These are phyloP conservation scores for Rauvolfia tetraphylla DNA, from an alignment of 257 asterid species.

Conservation along the genomic window DNA sequence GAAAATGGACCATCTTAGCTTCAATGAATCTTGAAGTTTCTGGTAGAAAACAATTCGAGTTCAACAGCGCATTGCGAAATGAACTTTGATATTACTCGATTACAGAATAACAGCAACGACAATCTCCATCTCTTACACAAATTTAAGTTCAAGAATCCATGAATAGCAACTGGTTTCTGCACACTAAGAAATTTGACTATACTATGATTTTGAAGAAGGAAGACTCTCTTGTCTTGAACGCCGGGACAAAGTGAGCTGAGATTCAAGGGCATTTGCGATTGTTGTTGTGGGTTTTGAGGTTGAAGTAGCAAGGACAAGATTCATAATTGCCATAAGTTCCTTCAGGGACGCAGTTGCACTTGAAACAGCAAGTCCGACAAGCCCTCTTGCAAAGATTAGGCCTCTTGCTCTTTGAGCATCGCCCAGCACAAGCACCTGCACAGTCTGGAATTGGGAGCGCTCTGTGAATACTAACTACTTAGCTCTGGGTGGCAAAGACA, in stretches of 20 bases:
- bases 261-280: slow-evolving; percentile 29
- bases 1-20: too few relatives aligned
- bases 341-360: slow-evolving; percentile 33
- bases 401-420: slow-evolving; percentile 20
- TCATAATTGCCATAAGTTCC: slow-evolving; percentile 33
- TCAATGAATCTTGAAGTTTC: too few relatives aligned
- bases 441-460: slow-evolving; percentile 14
- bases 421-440: slow-evolving; percentile 14
- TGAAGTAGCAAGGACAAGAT: slow-evolving; percentile 32
- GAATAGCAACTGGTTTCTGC: background rate
- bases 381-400: slow-evolving; percentile 36
- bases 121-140: background rate
- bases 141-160: background rate
- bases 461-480: background rate
- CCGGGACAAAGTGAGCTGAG: too few relatives aligned
- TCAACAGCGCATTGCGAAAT: background rate
- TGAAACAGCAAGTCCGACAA: slow-evolving; percentile 32
- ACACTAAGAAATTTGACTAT: too few relatives aligned
- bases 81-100: background rate
- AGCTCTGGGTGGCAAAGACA: too few relatives aligned
- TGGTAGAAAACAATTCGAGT: too few relatives aligned
- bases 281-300: slow-evolving; percentile 24
- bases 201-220: too few relatives aligned
- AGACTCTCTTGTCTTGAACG: too few relatives aligned
- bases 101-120: too few relatives aligned